Percentiles rank a stretch among this genome's conserved stretches.
These are phyloP conservation scores for Fraxinus baroniana DNA, from an alignment of 305 asterid species.

Conservation along the genomic window DNA sequence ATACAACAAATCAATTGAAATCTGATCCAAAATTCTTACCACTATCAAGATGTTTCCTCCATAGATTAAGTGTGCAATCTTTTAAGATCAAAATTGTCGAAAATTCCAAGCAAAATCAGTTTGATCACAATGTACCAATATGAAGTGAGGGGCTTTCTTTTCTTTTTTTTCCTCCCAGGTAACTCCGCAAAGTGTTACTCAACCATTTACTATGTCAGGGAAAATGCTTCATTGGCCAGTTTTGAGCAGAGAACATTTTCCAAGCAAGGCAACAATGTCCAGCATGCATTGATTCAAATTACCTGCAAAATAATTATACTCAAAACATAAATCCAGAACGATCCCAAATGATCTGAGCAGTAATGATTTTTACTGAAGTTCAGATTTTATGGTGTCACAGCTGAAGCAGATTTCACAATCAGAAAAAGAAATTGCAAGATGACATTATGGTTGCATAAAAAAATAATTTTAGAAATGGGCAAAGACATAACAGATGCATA, in stretches of 20 bases:
- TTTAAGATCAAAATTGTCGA: not conserved
- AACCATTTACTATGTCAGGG: not conserved
- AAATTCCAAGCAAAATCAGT: not conserved
- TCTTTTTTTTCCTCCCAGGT: not conserved
- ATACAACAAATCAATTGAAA: not conserved
- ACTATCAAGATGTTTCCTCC: not conserved
- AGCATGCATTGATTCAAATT: not conserved
- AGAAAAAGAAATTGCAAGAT: not conserved
- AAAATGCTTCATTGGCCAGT: not conserved
- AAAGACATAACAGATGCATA: not conserved
- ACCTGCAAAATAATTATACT: not conserved
- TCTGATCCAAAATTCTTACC: not conserved
- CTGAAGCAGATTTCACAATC: not conserved
- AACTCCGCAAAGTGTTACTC: not conserved
- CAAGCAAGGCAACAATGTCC: not conserved
- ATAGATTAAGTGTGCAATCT: not conserved
- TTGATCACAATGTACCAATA: not conserved
- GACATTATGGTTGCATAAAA: not conserved
- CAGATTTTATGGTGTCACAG: not conserved
- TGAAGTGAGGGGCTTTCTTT: not conserved
- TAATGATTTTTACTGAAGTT: not conserved
- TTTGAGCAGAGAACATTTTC: not conserved
- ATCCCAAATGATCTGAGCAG: not conserved
- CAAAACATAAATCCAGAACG: not conserved
- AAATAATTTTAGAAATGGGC: not conserved